Percentiles rank a stretch among this genome's conserved stretches.
Evolutionary conservation across 83 land plant genomes (phyloP).

Genomic region (Picea abies): DNA sequence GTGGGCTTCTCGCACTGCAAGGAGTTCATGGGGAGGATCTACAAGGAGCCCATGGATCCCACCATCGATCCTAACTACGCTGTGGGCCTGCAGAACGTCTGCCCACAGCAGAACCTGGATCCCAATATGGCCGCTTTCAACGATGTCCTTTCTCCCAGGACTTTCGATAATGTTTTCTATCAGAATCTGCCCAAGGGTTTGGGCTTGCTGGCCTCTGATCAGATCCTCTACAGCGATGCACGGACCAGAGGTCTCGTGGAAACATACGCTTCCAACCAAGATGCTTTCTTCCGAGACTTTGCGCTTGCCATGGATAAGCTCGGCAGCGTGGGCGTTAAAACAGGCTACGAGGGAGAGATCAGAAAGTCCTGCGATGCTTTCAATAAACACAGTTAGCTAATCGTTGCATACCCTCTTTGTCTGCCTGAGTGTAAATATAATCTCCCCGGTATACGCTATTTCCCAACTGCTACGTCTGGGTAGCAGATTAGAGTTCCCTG

Average conservation of each 20-base stretch:
- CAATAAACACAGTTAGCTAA: slow-evolving; percentile 8
- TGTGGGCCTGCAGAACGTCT: slow-evolving; percentile 34
- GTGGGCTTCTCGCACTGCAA: slow-evolving; percentile 81
- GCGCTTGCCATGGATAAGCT: slow-evolving; percentile 62
- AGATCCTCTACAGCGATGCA: slow-evolving; percentile 34
- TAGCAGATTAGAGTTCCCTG: too few species aligned
- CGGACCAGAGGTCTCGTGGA: slow-evolving; percentile 50
- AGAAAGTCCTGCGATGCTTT: slow-evolving; percentile 51
- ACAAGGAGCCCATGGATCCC: slow-evolving; percentile 40
- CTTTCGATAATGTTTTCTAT: slow-evolving; percentile 71
- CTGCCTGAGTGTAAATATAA: too few species aligned
- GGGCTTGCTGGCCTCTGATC: slow-evolving; percentile 63
- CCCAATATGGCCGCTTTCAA: slow-evolving; percentile 41
- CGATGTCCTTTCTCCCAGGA: slow-evolving; percentile 57
- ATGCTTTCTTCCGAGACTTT: slow-evolving; percentile 60
- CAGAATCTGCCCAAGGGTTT: slow-evolving; percentile 46
- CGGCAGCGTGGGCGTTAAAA: slow-evolving; percentile 37
- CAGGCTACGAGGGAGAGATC: slow-evolving; percentile 59
- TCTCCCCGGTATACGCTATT: too few species aligned
- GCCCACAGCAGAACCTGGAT: slow-evolving; percentile 27
- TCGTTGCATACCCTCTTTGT: too few species aligned
- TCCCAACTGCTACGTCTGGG: too few species aligned
- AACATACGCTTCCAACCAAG: slow-evolving; percentile 46
- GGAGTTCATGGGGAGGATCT: slow-evolving; percentile 49
- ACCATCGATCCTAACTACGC: slow-evolving; percentile 34